Base-by-base conservation (phyloP, 495 filamentous ascomycete genomes). In the Aspergillus conjunctus region DNA sequence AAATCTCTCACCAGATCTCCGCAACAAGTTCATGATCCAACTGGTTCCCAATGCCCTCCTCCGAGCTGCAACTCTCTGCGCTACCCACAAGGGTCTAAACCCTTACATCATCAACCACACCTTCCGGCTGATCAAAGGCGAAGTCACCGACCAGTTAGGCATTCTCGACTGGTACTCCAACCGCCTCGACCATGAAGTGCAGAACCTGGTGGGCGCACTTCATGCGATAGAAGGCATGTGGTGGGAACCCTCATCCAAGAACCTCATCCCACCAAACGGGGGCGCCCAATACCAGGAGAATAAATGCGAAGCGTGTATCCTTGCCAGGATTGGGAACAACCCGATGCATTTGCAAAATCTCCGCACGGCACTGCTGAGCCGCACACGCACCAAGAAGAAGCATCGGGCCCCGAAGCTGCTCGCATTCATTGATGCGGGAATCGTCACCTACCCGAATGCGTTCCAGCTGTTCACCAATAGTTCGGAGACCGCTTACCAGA, bases 271-370 rank as follows among this genome's bases (percentile, higher is more conserved):
- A 15, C 55, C 50, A 9, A 41, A 4, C 5, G 46, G 50, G 1
- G 14, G 44, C 11, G 54, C 61, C 34, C 21, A 4, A 1, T 72
- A 65, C 34, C 72, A 80, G 46, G 59, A 59, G 22, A 71, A 80
- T 51, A 26, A 59, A 18, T 77, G 80, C 55, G 45, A 78, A 50
- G 73, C 75, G 10, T 77, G 80, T 51, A 75, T 81, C 41, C 58
- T 81, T 43, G 70, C 73, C 3, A 66, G 77, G 1, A 59, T 82
- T 32, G 67, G 67, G 0, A 34, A 34, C 1, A 41, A 69, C 30
- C 70, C 63, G 7, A 14, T 53, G 1, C 44, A 53, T 0, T 22
- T 79, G 10, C 63, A 60, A 12, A 62, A 73, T 22, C 52, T 80
- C n/a, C 68, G 73, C 1, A 53, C 69, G 0, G 52, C 68, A 0